Base-by-base conservation (phyloP, 2,329 filamentous ascomycete genomes). In the Helicocarpus griseus region DNA sequence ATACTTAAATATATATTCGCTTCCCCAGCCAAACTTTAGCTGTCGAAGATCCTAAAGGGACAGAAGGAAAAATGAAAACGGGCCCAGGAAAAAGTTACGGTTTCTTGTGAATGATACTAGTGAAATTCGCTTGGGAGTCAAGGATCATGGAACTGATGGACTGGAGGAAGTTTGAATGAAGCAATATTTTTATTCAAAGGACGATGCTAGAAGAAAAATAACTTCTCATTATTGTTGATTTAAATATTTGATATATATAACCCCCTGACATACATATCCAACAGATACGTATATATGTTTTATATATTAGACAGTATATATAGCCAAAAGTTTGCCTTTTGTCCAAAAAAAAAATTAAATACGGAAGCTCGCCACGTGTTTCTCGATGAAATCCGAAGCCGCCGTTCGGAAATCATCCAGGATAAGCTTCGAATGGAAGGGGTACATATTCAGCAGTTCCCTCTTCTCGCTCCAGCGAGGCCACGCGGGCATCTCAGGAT, bases 391-490 rank as follows among this genome's bases (percentile, higher is more conserved):
- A 0, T 73, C 58, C 58, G 69, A 76, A 1, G 67, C 67, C 39
- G 71, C 69, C 6, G 63, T 51, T 43, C 77, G 67, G 56, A 80
- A 80, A 53, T 73, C 60, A 65, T 81, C 79, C 9, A 56, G 54
- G 2, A 75, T 55, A 28, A 72, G 51, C n/a, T 47, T 58, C 13
- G 63, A 62, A 21, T 54, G 59, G 8, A 63, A 55, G 21, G 69
- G 63, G 44, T 67, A 62, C 51, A 77, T 72, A 45, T 73, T 65
- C 52, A 76, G 57, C 49, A 86, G 62, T 62, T 77, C 64, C 31
- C 19, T 47, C 13, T 62, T 64, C 2, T 69, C 60, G 13, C 65
- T 71, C 77, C 79, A 85, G 58, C 75, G 65, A 33, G 79, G 79
- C 79, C 79, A 82, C 0, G 73, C 63, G 61, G 60, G 69, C 58